Evolutionary conservation across 2,329 filamentous ascomycete genomes (phyloP), one percentile per base, ranked within the genome.

Genomic region (Cladosporium sp.): DNA sequence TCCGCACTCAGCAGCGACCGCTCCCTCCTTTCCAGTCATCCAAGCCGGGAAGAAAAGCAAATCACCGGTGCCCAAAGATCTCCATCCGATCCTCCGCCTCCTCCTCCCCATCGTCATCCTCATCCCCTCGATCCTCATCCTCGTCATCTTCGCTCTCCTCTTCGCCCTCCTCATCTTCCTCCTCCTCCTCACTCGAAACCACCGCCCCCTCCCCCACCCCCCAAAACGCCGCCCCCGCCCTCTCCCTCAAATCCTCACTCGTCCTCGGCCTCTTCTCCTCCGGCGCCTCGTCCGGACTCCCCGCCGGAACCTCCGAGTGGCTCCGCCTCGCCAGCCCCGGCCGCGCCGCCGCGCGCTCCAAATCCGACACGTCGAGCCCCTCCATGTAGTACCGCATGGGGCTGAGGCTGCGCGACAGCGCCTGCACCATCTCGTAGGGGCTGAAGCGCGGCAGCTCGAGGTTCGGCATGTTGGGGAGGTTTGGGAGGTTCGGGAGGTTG

Each of bases 381-480:
- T 65, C 60, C 7, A 76, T 56, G 43, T 76, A 75, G 49, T 74
- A 74, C 11, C 74, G 62, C 58, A 76, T 73, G 4, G 74, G 74
- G 1, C 68, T 68, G 0, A 77, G 56, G 33, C 71, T 72, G 42
- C 73, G 65, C 6, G 69, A 71, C 19, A 77, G 68, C 0, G 73
- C 68, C 45, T 75, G 71, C 7, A 77, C 61, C 56, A 76, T 73
- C 40, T 74, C 73, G 54, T 74, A 73, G 0, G 74, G 68, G 4
- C 69, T 70, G 16, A 74, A 73, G 34, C 68, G 64, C 8, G 67
- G 63, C 33, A 71, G 66, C n/a, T 66, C 70, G 31, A 43, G 49
- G 38, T 43, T 54, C 40, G 28, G 50, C 40, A 38, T 37, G 38
- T 35, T 52, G 11, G n/a, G 60, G 58, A 50, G 40, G 10, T 40